Conservation (phyloP, 805 yeast genomes). For the Candida methanosorbosa region DNA sequence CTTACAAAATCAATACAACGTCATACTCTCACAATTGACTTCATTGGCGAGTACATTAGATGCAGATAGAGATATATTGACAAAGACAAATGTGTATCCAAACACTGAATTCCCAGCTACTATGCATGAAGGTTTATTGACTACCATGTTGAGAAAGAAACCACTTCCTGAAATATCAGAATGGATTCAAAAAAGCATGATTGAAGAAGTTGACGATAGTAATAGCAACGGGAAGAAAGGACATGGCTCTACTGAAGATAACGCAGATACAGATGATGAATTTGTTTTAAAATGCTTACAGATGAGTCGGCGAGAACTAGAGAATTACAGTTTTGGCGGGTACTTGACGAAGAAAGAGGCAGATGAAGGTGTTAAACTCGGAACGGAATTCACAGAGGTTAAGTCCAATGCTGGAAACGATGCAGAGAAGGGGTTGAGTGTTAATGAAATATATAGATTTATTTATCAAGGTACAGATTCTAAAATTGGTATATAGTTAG, state of each 20-base stretch:
- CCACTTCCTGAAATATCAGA: conserved; percentile 83
- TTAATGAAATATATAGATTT: conserved; percentile 33
- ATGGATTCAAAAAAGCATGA: conserved; percentile 49
- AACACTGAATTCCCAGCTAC: conserved; percentile 77
- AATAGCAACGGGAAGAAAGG: conserved; percentile 19
- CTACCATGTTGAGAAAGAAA: conserved; percentile 81
- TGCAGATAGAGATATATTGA: conserved; percentile 48
- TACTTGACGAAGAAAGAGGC: conserved; percentile 44
- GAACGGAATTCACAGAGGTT: conserved; percentile 8
- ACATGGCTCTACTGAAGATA: conserved; percentile 13
- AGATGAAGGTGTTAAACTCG: conserved; percentile 17
- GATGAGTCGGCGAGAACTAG: conserved; percentile 42
- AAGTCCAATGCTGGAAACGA: conserved; percentile 5
- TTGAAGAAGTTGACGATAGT: conserved; percentile 7
- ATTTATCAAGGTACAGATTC: conserved; percentile 35
- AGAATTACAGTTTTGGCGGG: conserved; percentile 55
- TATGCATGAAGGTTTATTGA: conserved; percentile 72
- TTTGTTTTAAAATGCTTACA: conserved; percentile 62
- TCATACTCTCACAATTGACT: conserved; percentile 71
- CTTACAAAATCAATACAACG: conserved; percentile 76
- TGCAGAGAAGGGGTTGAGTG: conserved; percentile 16
- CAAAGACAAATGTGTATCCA: conserved; percentile 73
- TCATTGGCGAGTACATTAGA: conserved; percentile 68
- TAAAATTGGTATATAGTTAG: too few species aligned
- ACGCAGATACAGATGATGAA: conserved; percentile 41